Evolutionary conservation across 768 basidiomycete species (phyloP), one percentile per base, ranked within the genome.

Genomic region (Mycena galopus): DNA sequence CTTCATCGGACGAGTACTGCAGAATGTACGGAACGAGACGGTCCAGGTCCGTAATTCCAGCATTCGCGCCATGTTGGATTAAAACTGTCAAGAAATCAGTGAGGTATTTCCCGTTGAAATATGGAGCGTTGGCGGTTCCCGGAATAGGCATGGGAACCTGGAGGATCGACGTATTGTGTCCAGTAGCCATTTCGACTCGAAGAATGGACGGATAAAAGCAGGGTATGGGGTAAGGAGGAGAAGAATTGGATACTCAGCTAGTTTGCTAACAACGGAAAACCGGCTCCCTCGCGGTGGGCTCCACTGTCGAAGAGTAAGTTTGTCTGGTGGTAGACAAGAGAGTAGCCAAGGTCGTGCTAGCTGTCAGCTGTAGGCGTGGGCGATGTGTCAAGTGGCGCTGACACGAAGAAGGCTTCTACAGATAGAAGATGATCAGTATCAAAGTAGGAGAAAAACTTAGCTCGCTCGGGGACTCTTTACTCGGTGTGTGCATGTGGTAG

Each of bases 31-130:
- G 51, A 0, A 73, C 67, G 1, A 73, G 61, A 9, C 51, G 10
- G 19, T 73, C 56, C 4, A 65, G 21, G 57, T 69, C 30, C 23
- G 59, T 57, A 14, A 74, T 70, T 12, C 73, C 72, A 7, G 72
- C 67, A 29, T 73, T 73, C 3, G 10, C 37, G 2, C 67, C 72
- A 33, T 73, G 72, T 19, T 64, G 61, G 0, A 57, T 14, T 3
- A 47, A 4, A n/a, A n/a, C n/a, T 21, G 50, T 51, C 12, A 51
- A 14, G 25, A 51, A 51, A 25, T 25, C 23, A 10, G 23, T 25
- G 23, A 51, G 23, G 5, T 51, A 25, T 14, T 25, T 51, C 9
- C 50, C 50, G 11, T 51, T 27, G 25, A 51, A 51, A 11, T 27
- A 14, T 2, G 50, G 50, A 9, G 50, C 50, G 12, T 27, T 27